Percentiles rank a stretch among this genome's conserved stretches.
phyloP scores from a whole-genome alignment of 2,329 filamentous ascomycete genomes.

The Neopestalotiopsis sp. region DNA sequence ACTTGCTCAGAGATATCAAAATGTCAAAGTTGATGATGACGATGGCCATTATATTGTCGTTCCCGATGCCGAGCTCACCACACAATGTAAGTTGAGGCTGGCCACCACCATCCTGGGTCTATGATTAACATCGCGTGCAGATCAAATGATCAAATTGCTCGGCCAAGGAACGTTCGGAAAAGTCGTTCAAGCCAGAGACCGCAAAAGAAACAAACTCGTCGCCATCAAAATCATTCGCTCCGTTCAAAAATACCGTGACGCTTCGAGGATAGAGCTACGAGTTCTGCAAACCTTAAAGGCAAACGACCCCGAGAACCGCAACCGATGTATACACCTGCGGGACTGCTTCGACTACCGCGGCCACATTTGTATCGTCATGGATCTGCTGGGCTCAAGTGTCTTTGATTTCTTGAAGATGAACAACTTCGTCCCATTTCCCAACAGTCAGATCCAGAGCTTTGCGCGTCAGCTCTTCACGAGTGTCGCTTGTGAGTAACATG shows the following conservation, averaged over 20 bases:
- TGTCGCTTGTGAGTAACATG: slow-evolving; percentile 80
- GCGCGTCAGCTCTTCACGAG: slow-evolving; percentile 96
- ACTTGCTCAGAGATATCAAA: slow-evolving; percentile 44
- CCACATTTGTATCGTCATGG: slow-evolving; percentile 88
- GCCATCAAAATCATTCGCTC: slow-evolving; percentile 98
- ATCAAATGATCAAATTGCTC: slow-evolving; percentile 86
- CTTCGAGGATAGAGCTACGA: slow-evolving; percentile 90
- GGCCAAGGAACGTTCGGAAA: slow-evolving; percentile 99
- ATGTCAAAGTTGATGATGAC: slow-evolving; percentile 88
- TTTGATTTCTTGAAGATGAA: slow-evolving; percentile 98
- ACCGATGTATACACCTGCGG: slow-evolving; percentile 93
- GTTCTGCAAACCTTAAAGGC: slow-evolving; percentile 90
- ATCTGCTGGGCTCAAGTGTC: slow-evolving; percentile 87
- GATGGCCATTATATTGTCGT: slow-evolving; percentile 97
- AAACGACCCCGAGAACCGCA: slow-evolving; percentile 90
- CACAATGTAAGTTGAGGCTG: slow-evolving; percentile 74
- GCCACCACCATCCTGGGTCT: neutral
- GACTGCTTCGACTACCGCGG: slow-evolving; percentile 98
- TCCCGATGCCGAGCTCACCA: slow-evolving; percentile 83
- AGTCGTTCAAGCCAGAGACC: slow-evolving; percentile 91
- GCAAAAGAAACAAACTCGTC: slow-evolving; percentile 75
- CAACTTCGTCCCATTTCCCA: slow-evolving; percentile 93
- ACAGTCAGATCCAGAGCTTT: slow-evolving; percentile 97
- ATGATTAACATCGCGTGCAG: slow-evolving; percentile 50
- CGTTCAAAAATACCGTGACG: slow-evolving; percentile 97